Evolutionary conservation across 352 stramenopile species (phyloP), one percentile per base, ranked within the genome.

Genomic region (Globisporangium spinosum): DNA sequence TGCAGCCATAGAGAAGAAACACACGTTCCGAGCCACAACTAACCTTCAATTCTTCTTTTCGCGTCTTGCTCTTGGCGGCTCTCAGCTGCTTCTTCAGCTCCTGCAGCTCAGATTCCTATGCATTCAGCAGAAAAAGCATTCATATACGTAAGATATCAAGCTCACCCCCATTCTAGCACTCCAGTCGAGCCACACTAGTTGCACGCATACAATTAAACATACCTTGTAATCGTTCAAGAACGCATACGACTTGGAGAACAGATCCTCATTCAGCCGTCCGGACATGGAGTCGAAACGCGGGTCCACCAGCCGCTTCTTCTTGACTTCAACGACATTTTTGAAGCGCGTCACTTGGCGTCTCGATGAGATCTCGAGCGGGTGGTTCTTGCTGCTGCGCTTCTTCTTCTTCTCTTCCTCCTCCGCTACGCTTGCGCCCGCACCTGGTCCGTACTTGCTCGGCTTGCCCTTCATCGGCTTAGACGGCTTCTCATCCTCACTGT

Each of bases 151-250:
- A 27, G 9, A 29, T 27, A 4, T 7, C 56, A 34, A 10, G 15
- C 2, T 12, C n/a, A 43, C 0, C 49, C 38, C 38, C 38, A 47
- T 47, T 20, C 23, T 20, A 53, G 4, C 17, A 22, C 45, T 20
- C 23, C 23, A 58, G 51, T 23, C 2, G 22, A 3, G 17, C 23
- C n/a, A 43, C 25, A 23, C 20, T 32, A 40, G 22, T 17, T 2
- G 25, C 2, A 29, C 13, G 6, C 1, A 20, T 15, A 27, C 13
- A 12, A 34, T 20, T 1, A 53, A 6, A 15, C 60, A 13, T 17
- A 87, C 81, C 73, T 94, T 96, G 71, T 97, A 95, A 13, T 94
- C 89, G 54, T 97, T 85, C 58, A 98, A 55, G 62, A 98, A 98
- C 0, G 82, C 77, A 64, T 98, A 98, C 51, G 88, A 87, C 68